Evolutionary conservation across 2,329 filamentous ascomycete species (phyloP), one percentile per base, ranked within the genome.

Genomic region (Colletotrichum liriopes): DNA sequence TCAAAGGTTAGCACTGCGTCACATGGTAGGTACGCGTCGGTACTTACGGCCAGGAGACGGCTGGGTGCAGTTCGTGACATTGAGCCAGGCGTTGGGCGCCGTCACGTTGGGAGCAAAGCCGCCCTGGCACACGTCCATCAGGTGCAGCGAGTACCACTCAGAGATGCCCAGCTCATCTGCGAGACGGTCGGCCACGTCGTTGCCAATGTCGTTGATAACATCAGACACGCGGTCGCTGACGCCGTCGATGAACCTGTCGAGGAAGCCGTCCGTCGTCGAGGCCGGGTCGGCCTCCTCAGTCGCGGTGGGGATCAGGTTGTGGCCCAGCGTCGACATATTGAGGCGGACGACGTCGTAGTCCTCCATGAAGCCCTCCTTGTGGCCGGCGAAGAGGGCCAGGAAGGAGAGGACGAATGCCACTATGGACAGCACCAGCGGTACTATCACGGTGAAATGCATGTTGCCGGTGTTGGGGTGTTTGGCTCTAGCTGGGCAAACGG

Each of bases 101-200:
- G 84, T 85, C 1, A 81, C 80, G 65, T 86, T 86, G 39, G 85
- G 84, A 51, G 81, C 79, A 73, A 82, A 88, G 74, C 81, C 74
- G 58, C 86, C 86, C 75, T 86, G 79, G 77, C 86, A 88, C 5
- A 81, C 77, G 49, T 82, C 81, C 84, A 86, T 84, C 75, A 88
- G 74, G 74, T 88, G 86, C 39, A 88, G 72, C 20, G 85, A 87
- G 75, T 88, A 88, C 86, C 86, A 88, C 72, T 88, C 80, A 1
- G 83, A 82, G 67, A 88, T 83, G 32, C 86, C 85, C 37, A 88
- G 78, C n/a, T 81, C 79, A 16, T 82, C 79, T 60, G 82, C 79
- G 56, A 86, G 62, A 64, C 84, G 75, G 67, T 84, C 85, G 47
- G 82, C 82, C 49, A 84, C 73, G 9, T 83, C 79, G 67, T 83